Evolutionary conservation across 345 rosid species (phyloP), one percentile per base, ranked within the genome.

Genomic region (Clausena lansium): DNA sequence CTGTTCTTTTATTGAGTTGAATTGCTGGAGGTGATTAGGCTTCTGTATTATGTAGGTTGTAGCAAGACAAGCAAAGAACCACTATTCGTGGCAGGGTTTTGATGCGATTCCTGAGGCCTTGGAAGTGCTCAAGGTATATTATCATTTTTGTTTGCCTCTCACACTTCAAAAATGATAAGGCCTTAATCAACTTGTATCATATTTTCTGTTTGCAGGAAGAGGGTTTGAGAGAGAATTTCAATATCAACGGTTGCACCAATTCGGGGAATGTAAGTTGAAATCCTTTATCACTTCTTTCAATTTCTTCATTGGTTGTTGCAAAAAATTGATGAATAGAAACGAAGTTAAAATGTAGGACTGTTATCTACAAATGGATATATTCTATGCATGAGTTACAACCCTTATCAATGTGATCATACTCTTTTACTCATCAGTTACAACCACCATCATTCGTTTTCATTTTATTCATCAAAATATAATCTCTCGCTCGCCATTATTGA

Each of bases 41-140:
- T 76, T 73, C 74, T 45, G 15, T 17, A 52, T 67, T 59, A 20
- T 78, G 57, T 79, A 94, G 97, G 86, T 94, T 74, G 98, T 94
- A 32, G 81, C 88, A 20, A 92, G 92, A 79, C 88, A 83, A 72
- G 97, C 91, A 45, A 91, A 89, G 88, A 94, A 91, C 47, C 93
- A 85, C 77, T 94, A 91, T 81, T 86, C 84, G 8, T 91, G 98
- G 98, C 89, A 79, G 74, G 98, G 98, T 25, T 91, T 88, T 78
- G 90, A 70, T 78, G 90, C 81, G 70, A 89, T 92, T 82, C 98
- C 97, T 50, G 80, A 62, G 78, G 85, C 89, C 71, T 84, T 94
- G n/a, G 74, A 77, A 74, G 76, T 59, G 71, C 91, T 94, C 1
- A 92, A 82, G 87, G 97, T 88, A 79, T 11, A 79, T 73, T 1